phyloP scores from a whole-genome alignment of 495 filamentous ascomycete species.

The Viridothelium virens region DNA sequence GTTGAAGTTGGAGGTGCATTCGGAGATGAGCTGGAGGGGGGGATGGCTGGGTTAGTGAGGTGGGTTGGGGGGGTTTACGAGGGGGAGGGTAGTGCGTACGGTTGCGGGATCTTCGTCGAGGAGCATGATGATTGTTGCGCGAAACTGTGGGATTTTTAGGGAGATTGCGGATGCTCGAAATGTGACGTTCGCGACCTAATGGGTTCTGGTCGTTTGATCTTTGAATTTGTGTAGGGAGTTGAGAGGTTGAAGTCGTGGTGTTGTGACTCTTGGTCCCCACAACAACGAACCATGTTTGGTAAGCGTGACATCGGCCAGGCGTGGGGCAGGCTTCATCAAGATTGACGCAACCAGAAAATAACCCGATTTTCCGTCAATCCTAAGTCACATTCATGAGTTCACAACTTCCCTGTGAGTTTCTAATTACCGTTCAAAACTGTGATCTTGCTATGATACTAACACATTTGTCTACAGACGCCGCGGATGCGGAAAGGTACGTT shows the following conservation, averaged over 20 bases:
- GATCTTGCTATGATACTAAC: not conserved
- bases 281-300: not conserved
- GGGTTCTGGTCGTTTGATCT: not conserved
- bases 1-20: conserved; percentile 91
- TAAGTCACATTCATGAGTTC: not conserved
- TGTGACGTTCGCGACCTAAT: not conserved
- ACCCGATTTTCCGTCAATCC: not conserved
- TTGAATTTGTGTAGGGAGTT: not conserved
- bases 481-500: conserved; percentile 86
- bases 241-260: not conserved
- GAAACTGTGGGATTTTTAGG: not conserved
- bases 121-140: conserved; percentile 35
- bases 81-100: conserved; percentile 41
- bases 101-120: conserved; percentile 92
- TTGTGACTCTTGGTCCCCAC: not conserved
- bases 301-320: conserved; percentile 2
- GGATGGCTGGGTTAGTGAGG: conserved; percentile 12
- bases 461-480: conserved; percentile 61
- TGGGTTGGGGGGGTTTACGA: conserved; percentile 1
- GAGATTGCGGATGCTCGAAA: not conserved
- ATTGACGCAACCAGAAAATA: not conserved
- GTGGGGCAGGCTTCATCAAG: not conserved
- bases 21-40: conserved; percentile 64
- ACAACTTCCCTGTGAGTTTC: conserved; percentile 3
- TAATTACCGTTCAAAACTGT: not conserved